phyloP scores from a whole-genome alignment of 768 basidiomycete genomes.

The Naganishia randhawae region DNA sequence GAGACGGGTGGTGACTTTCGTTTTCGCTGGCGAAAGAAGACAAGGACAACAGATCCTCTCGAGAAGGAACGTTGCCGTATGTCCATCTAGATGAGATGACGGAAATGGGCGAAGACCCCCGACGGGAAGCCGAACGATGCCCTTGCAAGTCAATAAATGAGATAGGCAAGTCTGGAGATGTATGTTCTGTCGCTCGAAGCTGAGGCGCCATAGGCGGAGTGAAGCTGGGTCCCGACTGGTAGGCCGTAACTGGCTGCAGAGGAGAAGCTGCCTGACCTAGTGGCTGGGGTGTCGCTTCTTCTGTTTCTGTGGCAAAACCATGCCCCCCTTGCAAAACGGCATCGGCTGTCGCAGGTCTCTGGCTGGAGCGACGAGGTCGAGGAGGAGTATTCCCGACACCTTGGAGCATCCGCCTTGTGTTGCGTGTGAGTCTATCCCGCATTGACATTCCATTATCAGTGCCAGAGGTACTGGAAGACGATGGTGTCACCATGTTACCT shows the following conservation, averaged over 20 bases:
- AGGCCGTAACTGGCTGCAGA: not conserved
- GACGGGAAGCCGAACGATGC: not conserved
- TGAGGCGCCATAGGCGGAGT: not conserved
- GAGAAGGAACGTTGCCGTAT: not conserved
- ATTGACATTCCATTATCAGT: not conserved
- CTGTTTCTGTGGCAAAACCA: no score
- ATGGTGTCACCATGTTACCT: not conserved
- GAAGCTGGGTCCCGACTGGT: not conserved
- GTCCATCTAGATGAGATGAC: slow-evolving; percentile 1
- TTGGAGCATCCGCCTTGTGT: not conserved
- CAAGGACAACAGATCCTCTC: not conserved
- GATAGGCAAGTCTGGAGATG: not conserved
- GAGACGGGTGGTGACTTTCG: not conserved
- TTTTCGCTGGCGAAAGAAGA: not conserved
- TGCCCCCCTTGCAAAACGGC: not conserved
- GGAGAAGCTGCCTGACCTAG: not conserved
- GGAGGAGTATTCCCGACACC: not conserved
- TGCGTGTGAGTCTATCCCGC: not conserved
- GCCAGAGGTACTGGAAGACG: not conserved
- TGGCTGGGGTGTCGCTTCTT: not conserved
- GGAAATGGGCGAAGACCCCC: not conserved
- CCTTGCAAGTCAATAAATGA: not conserved
- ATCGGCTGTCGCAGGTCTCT: slow-evolving; percentile 6
- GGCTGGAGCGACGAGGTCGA: slow-evolving; percentile 2
- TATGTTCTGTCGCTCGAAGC: not conserved